Evolutionary conservation across 345 rosid genomes (phyloP).

Genomic region (Leavenworthia alabamica): DNA sequence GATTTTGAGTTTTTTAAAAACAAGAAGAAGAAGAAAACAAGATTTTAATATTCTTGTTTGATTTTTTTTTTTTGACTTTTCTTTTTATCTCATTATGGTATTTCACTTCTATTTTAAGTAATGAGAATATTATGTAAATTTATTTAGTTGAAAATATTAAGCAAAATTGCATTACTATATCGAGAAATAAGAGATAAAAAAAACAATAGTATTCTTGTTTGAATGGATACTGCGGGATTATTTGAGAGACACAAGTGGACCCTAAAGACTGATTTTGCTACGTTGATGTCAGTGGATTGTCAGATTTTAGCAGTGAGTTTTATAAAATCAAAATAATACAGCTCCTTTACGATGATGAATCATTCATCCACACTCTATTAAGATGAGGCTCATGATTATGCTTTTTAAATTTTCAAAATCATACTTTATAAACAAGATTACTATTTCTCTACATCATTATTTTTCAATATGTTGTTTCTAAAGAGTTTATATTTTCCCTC

Average conservation of each 20-base stretch:
- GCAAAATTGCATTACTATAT: neutral
- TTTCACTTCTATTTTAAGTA: conserved; percentile 1
- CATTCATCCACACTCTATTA: neutral
- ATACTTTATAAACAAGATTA: neutral
- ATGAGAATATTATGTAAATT: conserved; percentile 2
- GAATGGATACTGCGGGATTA: conserved; percentile 15
- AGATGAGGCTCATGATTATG: conserved; percentile 6
- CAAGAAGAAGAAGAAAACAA: neutral
- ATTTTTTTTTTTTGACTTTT: neutral
- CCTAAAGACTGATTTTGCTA: conserved; percentile 9
- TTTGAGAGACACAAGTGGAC: conserved; percentile 10
- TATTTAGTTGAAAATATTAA: neutral
- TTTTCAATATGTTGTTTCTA: neutral
- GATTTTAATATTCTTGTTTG: neutral
- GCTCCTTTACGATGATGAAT: neutral
- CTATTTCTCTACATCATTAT: neutral
- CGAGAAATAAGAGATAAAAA: neutral
- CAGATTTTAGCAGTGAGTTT: conserved; percentile 21
- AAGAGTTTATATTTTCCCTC: neutral
- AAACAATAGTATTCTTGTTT: neutral
- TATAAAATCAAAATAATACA: neutral
- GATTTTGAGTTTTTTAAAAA: neutral
- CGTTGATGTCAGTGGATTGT: conserved; percentile 14
- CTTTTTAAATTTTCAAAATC: neutral
- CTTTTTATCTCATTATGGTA: neutral